Evolutionary conservation across 306 rosid genomes (phyloP).

Genomic region (Prunus dulcis): DNA sequence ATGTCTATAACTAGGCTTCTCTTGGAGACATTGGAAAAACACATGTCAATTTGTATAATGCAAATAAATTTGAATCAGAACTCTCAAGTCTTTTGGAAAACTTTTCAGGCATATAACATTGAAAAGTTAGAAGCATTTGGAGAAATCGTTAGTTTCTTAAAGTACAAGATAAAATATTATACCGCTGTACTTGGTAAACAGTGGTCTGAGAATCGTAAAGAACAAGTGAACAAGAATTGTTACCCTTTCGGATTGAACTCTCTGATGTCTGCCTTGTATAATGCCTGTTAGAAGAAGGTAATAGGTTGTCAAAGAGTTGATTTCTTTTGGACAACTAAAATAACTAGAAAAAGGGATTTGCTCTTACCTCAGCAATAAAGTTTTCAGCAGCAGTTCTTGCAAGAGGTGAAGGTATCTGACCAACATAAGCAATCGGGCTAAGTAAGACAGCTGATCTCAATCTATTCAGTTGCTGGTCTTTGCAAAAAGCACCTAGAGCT

Average conservation of each 20-base stretch:
- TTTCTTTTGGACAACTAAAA: slow-evolving; percentile 1
- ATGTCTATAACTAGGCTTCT: no score
- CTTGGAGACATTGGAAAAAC: no score
- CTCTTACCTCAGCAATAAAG: slow-evolving; percentile 68
- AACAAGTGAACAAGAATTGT: neutral
- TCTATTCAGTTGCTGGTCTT: slow-evolving; percentile 46
- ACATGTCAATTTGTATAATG: no score
- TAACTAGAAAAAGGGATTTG: neutral
- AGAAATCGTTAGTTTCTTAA: no score
- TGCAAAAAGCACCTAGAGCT: slow-evolving; percentile 72
- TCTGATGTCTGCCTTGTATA: slow-evolving; percentile 54
- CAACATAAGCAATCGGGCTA: slow-evolving; percentile 80
- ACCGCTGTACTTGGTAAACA: neutral
- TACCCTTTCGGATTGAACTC: slow-evolving; percentile 73
- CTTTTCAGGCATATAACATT: no score
- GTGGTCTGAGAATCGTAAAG: no score
- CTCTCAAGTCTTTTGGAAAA: no score
- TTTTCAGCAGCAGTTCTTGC: slow-evolving; percentile 68
- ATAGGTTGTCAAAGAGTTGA: slow-evolving; percentile 17
- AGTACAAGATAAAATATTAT: no score
- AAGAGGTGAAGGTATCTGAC: slow-evolving; percentile 69
- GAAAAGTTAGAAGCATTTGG: no score
- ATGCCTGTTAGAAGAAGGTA: slow-evolving; percentile 42
- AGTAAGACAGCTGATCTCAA: slow-evolving; percentile 83
- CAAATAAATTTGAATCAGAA: no score